These are phyloP conservation scores for Samsoniella hepiali DNA, from an alignment of 2,329 filamentous ascomycete species.

Conservation along the genomic window DNA sequence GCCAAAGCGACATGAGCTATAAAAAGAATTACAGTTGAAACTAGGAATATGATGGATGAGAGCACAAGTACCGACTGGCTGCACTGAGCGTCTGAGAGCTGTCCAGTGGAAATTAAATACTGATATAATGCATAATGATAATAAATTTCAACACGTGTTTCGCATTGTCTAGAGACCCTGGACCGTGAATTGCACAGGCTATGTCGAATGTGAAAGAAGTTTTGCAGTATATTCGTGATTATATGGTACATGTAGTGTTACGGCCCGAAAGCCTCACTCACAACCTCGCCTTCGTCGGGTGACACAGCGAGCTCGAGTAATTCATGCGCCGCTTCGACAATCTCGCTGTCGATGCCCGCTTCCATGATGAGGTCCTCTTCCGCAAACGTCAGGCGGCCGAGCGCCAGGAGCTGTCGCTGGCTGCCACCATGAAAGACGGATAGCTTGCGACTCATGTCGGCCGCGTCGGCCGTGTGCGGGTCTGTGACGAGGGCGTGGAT, in stretches of 20 bases:
- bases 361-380: slow-evolving; percentile 77
- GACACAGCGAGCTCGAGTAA: slow-evolving; percentile 78
- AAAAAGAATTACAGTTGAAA: background rate
- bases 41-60: background rate
- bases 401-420: slow-evolving; percentile 76
- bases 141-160: background rate
- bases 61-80: background rate
- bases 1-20: background rate
- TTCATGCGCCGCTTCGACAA: slow-evolving; percentile 75
- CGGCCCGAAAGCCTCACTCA: slow-evolving; percentile 41
- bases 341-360: slow-evolving; percentile 70
- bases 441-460: slow-evolving; percentile 69
- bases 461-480: slow-evolving; percentile 41
- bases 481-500: slow-evolving; percentile 53
- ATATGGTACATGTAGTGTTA: slow-evolving; percentile 22
- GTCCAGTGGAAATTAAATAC: background rate
- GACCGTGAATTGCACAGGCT: background rate
- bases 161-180: background rate
- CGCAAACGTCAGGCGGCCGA: slow-evolving; percentile 82
- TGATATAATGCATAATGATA: background rate
- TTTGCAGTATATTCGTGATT: background rate
- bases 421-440: slow-evolving; percentile 65
- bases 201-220: no score
- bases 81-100: background rate
- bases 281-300: slow-evolving; percentile 59